A percentile compares a stretch with the other conserved stretches of the same genome.
Conservation (phyloP, 2,329 filamentous ascomycete genomes). For the Domatiomyces catenatus region DNA sequence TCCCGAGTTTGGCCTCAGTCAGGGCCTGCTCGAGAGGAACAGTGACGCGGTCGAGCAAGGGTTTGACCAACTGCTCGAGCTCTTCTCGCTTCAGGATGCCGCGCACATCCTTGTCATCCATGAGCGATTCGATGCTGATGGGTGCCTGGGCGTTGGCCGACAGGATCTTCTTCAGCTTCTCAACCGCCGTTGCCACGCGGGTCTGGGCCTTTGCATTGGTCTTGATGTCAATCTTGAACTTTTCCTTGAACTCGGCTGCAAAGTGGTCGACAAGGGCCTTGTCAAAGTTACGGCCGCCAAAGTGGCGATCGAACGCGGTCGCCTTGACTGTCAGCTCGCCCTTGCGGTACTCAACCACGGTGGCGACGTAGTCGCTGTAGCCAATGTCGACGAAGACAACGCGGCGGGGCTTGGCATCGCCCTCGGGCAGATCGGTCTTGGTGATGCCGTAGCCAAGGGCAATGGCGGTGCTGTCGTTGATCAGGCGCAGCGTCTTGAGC, state of each 20-base stretch:
- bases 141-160: slow-evolving; percentile 88
- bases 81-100: slow-evolving; percentile 86
- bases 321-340: slow-evolving; percentile 89
- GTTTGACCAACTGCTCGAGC: slow-evolving; percentile 78
- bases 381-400: slow-evolving; percentile 91
- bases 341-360: slow-evolving; percentile 92
- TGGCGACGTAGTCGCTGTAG: slow-evolving; percentile 88
- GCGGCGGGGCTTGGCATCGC: slow-evolving; percentile 81
- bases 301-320: slow-evolving; percentile 86
- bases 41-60: slow-evolving; percentile 59
- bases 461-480: slow-evolving; percentile 95
- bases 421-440: slow-evolving; percentile 75
- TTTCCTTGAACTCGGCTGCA: slow-evolving; percentile 88
- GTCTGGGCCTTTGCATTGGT: slow-evolving; percentile 78
- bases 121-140: slow-evolving; percentile 92
- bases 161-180: slow-evolving; percentile 97
- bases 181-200: slow-evolving; percentile 72
- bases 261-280: slow-evolving; percentile 89
- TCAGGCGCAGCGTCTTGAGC: slow-evolving; percentile 78
- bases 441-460: slow-evolving; percentile 96
- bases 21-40: slow-evolving; percentile 77
- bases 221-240: slow-evolving; percentile 92
- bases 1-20: slow-evolving; percentile 77
- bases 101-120: slow-evolving; percentile 91
- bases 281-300: slow-evolving; percentile 95